Conservation (phyloP, 345 rosid genomes). For the Eucalyptus regnans region DNA sequence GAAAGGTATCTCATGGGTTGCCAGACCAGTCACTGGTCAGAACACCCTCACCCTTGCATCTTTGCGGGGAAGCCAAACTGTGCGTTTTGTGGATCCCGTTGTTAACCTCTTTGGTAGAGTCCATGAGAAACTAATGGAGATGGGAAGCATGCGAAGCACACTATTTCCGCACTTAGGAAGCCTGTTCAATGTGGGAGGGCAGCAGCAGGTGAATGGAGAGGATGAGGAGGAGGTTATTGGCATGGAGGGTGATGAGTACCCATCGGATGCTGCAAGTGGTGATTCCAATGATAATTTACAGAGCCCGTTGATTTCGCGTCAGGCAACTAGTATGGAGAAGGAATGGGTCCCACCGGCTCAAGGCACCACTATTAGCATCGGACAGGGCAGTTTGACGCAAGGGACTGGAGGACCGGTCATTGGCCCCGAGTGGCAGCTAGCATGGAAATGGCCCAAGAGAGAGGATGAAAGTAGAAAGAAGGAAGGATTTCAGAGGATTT, state of each 20-base stretch:
- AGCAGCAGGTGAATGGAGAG: slow-evolving; percentile 56
- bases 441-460: slow-evolving; percentile 90
- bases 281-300: slow-evolving; percentile 74
- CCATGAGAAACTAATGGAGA: slow-evolving; percentile 73
- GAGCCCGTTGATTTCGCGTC: slow-evolving; percentile 89
- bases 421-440: slow-evolving; percentile 98
- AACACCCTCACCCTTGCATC: slow-evolving; percentile 52
- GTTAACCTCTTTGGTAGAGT: slow-evolving; percentile 83
- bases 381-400: slow-evolving; percentile 51
- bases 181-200: slow-evolving; percentile 92
- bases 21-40: slow-evolving; percentile 73
- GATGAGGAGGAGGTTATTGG: slow-evolving; percentile 78
- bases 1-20: slow-evolving; percentile 76
- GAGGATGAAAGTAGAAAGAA: slow-evolving; percentile 64
- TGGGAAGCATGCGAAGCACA: slow-evolving; percentile 84
- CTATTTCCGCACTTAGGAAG: slow-evolving; percentile 93
- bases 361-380: slow-evolving; percentile 38
- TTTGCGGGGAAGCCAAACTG: slow-evolving; percentile 54
- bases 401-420: slow-evolving; percentile 59
- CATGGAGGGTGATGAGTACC: slow-evolving; percentile 63
- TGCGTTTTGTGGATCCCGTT: slow-evolving; percentile 65
- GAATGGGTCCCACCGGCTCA: slow-evolving; percentile 37
- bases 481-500: slow-evolving; percentile 78
- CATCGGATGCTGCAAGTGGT: slow-evolving; percentile 47
- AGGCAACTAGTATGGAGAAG: slow-evolving; percentile 68